Conservation (phyloP, 2,329 filamentous ascomycete genomes). For the Colletotrichum theobromicola region DNA sequence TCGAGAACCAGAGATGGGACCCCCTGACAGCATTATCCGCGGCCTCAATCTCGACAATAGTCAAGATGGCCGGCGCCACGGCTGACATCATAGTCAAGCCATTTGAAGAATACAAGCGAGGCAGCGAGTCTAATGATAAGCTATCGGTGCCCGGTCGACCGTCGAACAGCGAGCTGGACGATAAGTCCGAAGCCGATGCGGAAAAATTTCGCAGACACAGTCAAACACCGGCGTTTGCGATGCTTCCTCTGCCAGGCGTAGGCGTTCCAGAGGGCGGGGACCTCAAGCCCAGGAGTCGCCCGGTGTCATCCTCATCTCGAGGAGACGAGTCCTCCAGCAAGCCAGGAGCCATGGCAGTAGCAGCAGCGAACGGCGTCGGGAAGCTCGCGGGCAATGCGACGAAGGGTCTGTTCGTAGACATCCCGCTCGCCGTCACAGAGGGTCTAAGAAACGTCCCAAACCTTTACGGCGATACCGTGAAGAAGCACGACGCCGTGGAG, state of each 20-base stretch:
- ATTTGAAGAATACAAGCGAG: constrained; percentile 3
- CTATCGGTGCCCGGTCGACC: not conserved
- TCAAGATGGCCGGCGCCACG: constrained; percentile 12
- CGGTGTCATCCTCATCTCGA: not conserved
- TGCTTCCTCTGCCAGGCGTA: constrained; percentile 12
- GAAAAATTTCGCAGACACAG: not conserved
- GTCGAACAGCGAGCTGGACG: not conserved
- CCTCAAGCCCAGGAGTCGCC: not conserved
- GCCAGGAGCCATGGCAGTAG: constrained; percentile 21
- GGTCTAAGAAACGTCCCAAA: constrained; percentile 23
- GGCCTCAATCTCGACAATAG: constrained; percentile 17
- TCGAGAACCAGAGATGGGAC: constrained; percentile 20
- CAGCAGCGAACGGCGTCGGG: constrained; percentile 55
- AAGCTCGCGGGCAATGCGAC: constrained; percentile 61
- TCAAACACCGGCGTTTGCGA: constrained; percentile 1
- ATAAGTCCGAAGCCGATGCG: not conserved
- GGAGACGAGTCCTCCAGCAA: not conserved
- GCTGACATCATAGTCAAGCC: constrained; percentile 15
- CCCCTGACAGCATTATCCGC: constrained; percentile 22
- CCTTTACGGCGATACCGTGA: constrained; percentile 21
- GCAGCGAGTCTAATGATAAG: not conserved
- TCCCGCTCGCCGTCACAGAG: constrained; percentile 23
- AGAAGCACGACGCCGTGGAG: constrained; percentile 9
- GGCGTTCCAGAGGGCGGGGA: not conserved
- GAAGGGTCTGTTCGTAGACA: constrained; percentile 59